These are phyloP conservation scores for Letharia lupina DNA, from an alignment of 495 filamentous ascomycete genomes.

Conservation along the genomic window DNA sequence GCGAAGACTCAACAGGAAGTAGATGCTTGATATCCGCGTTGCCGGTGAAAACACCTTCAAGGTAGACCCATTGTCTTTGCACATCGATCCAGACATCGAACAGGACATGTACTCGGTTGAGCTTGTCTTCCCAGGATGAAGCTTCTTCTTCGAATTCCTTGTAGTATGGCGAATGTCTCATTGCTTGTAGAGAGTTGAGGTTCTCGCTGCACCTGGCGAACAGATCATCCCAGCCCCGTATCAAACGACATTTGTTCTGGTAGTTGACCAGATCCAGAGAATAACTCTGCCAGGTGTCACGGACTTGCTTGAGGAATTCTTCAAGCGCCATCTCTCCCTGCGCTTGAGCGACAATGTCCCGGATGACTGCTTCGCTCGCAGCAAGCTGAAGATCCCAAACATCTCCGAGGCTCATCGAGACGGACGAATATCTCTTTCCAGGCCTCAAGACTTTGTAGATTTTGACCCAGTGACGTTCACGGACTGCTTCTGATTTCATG, in stretches of 20 bases:
- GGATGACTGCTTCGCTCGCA: constrained; percentile 75
- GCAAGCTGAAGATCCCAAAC: constrained; percentile 95
- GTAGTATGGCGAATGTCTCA: constrained; percentile 98
- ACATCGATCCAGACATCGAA: constrained; percentile 99
- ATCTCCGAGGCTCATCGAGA: constrained; percentile 90
- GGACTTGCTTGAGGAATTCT: constrained; percentile 94
- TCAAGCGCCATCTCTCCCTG: constrained; percentile 98
- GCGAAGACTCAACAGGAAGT: constrained; percentile 86
- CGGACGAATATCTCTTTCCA: constrained; percentile 77
- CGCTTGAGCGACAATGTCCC: constrained; percentile 87
- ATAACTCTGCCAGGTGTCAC: constrained; percentile 93
- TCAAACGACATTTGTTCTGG: constrained; percentile 93
- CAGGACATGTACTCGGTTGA: constrained; percentile 92
- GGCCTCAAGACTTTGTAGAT: constrained; percentile 94
- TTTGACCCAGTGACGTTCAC: constrained; percentile 92
- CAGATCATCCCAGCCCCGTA: constrained; percentile 95
- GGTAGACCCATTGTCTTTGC: constrained; percentile 97
- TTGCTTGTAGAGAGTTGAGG: constrained; percentile 91
- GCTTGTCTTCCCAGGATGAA: constrained; percentile 91
- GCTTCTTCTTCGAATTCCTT: constrained; percentile 98
- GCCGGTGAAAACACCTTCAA: constrained; percentile 96
- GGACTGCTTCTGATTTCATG: constrained; percentile 92
- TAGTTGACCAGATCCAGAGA: constrained; percentile 91
- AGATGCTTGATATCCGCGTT: constrained; percentile 99
- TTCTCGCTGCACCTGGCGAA: constrained; percentile 99